Evolutionary conservation across 495 filamentous ascomycete species (phyloP).

Genomic region (Copromyces sp.): DNA sequence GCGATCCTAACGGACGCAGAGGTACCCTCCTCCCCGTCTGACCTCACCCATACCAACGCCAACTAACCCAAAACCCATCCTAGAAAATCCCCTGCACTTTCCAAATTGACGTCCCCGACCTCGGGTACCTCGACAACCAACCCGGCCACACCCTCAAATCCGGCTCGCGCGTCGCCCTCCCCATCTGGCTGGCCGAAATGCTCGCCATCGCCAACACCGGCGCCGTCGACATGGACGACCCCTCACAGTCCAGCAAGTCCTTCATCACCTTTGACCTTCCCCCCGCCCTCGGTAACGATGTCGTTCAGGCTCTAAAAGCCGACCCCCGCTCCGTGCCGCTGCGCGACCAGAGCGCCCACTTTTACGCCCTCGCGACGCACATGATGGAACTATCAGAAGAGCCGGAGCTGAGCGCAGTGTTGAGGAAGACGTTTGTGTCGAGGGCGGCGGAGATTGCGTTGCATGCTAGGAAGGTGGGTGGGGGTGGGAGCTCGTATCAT

Average conservation of each 20-base stretch:
- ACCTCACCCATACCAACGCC: neutral
- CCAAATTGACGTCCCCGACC: slow-evolving; percentile 72
- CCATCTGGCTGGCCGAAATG: slow-evolving; percentile 96
- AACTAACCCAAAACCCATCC: neutral
- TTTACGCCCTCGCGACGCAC: slow-evolving; percentile 73
- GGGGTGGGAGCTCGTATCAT: slow-evolving; percentile 28
- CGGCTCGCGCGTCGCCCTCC: slow-evolving; percentile 70
- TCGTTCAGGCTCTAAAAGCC: slow-evolving; percentile 84
- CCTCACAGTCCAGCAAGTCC: slow-evolving; percentile 26
- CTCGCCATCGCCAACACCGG: slow-evolving; percentile 66
- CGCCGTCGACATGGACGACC: slow-evolving; percentile 23
- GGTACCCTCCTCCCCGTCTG: slow-evolving; percentile 32
- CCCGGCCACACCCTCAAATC: slow-evolving; percentile 54
- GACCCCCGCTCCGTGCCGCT: slow-evolving; percentile 80
- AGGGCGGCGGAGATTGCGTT: slow-evolving; percentile 79
- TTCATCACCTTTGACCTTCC: slow-evolving; percentile 79
- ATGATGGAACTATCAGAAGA: slow-evolving; percentile 89
- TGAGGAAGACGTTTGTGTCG: slow-evolving; percentile 73
- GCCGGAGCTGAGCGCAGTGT: slow-evolving; percentile 70
- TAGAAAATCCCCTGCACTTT: slow-evolving; percentile 96
- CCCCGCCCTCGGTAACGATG: slow-evolving; percentile 61
- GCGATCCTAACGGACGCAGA: slow-evolving; percentile 88
- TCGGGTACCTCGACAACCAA: slow-evolving; percentile 80
- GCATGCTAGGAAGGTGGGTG: slow-evolving; percentile 79
- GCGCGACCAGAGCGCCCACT: slow-evolving; percentile 69